Base-by-base conservation (phyloP, 371 early-diverging fungal genomes). In the Chytridium lagenaria region DNA sequence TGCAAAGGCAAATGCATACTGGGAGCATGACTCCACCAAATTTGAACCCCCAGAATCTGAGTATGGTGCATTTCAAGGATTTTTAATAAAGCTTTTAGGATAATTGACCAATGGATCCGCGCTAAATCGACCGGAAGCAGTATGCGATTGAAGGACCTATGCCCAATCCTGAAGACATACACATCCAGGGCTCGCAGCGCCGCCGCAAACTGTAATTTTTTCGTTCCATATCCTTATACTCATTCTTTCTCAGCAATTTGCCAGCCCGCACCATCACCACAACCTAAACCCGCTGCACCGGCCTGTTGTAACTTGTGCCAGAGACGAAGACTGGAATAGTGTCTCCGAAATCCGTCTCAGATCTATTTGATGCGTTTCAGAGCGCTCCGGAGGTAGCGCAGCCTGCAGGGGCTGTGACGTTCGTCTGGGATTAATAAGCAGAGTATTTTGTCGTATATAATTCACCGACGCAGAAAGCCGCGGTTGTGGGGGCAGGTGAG, bases 91-190 rank as follows among this genome's bases (percentile, higher is more conserved):
- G 16, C 19, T 55, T 28, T 31, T 74, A 91, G 92, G 68, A 93
- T 90, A 59, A 88, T 97, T 81, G 97, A 96, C 68, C 87, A 86
- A 68, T 97, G 90, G 74, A 95, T 98, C 66, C 89, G 98, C 19
- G 89, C 92, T 67, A 98, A 98, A 81, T 98, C 85, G 97, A 98
- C 73, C 90, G 92, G 66, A 90, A 93, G 38, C 87, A 89, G 75
- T 93, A 89, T 84, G 90, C 90, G 3, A 85, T 80, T 85, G 86
- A 86, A 61, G 92, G 91, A 0, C 83, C 90, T 31, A 79, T 92
- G 51, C 92, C 94, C 51, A 91, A 92, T 74, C 92, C 92, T 16
- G 88, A 85, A 22, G 88, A 89, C 1, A 72, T 92, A 1, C 52
- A 71, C 3, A 26, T 77, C 23, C 76, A 73, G 0, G 76, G 69